Percentiles rank a stretch among this genome's conserved stretches.
Conservation (phyloP, 345 rosid species). For the Euphorbia peplus region DNA sequence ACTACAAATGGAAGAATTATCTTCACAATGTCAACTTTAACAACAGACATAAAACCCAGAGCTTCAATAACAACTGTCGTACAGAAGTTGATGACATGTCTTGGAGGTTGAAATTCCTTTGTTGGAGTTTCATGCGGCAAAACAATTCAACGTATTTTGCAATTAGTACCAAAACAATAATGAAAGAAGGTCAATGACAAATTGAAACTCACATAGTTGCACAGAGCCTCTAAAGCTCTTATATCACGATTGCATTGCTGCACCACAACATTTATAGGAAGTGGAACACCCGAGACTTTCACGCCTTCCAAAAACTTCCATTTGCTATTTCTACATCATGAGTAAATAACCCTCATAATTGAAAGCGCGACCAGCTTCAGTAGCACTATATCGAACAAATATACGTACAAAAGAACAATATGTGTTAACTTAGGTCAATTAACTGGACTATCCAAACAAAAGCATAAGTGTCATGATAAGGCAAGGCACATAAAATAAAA, state of each 20-base stretch:
- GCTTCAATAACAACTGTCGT: constrained; percentile 79
- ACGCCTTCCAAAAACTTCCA: constrained; percentile 91
- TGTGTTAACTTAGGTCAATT: constrained; percentile 57
- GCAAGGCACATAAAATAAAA: constrained; percentile 71
- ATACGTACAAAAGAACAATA: neutral
- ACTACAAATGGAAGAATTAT: constrained; percentile 72
- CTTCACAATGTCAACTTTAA: constrained; percentile 65
- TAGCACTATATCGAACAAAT: neutral
- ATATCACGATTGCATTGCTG: constrained; percentile 81
- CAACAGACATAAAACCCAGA: constrained; percentile 54
- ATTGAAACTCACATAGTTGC: constrained; percentile 63
- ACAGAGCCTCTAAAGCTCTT: constrained; percentile 76
- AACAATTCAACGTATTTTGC: constrained; percentile 6
- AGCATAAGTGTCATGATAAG: constrained; percentile 80
- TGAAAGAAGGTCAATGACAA: neutral
- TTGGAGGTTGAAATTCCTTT: constrained; percentile 67
- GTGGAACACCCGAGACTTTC: constrained; percentile 86
- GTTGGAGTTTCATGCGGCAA: constrained; percentile 58
- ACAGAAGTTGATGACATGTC: constrained; percentile 59
- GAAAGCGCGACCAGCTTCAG: too few species aligned
- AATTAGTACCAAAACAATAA: constrained; percentile 11
- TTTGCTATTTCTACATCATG: constrained; percentile 57
- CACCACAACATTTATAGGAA: constrained; percentile 74
- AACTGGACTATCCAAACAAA: constrained; percentile 83
- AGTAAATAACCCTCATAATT: constrained; percentile 9